A percentile compares a stretch with the other conserved stretches of the same genome.
These are phyloP conservation scores for Ceriops tagal DNA, from an alignment of 345 rosid species.

Conservation along the genomic window DNA sequence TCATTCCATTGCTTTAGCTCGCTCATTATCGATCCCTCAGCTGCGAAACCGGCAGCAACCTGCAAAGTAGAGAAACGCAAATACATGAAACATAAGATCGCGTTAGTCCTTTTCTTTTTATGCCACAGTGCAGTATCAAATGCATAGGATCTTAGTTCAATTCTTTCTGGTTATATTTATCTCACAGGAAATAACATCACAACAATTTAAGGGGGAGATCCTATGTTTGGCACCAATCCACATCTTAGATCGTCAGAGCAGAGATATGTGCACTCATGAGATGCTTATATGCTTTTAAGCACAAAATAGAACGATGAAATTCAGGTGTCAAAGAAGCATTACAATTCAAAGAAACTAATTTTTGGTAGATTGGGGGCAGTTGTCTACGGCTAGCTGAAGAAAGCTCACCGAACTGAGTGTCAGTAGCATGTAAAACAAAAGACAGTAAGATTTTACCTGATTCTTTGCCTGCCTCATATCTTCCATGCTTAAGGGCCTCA, in stretches of 20 bases:
- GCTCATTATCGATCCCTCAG: conserved; percentile 75
- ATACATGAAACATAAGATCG: not conserved
- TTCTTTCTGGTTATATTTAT: no score
- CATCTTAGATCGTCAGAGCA: no score
- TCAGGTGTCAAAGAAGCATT: not conserved
- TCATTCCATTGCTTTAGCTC: conserved; percentile 96
- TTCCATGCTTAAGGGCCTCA: conserved; percentile 84
- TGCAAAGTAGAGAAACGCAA: conserved; percentile 22
- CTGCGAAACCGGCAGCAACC: conserved; percentile 93
- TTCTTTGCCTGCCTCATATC: conserved; percentile 90
- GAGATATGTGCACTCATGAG: no score
- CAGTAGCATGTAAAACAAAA: no score
- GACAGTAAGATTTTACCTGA: conserved; percentile 47
- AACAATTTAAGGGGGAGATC: no score
- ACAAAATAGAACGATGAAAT: not conserved
- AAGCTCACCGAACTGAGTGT: not conserved
- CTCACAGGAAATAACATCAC: no score
- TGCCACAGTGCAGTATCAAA: no score
- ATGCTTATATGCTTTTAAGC: not conserved
- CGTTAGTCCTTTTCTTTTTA: no score
- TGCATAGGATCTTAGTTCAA: no score
- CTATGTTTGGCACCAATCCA: no score
- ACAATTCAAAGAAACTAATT: not conserved
- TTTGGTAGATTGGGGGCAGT: not conserved
- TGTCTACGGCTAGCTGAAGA: not conserved